A percentile compares a stretch with the other conserved stretches of the same genome.
Evolutionary conservation across 2,329 filamentous ascomycete genomes (phyloP).

Genomic region (Nigrospora osmanthi): DNA sequence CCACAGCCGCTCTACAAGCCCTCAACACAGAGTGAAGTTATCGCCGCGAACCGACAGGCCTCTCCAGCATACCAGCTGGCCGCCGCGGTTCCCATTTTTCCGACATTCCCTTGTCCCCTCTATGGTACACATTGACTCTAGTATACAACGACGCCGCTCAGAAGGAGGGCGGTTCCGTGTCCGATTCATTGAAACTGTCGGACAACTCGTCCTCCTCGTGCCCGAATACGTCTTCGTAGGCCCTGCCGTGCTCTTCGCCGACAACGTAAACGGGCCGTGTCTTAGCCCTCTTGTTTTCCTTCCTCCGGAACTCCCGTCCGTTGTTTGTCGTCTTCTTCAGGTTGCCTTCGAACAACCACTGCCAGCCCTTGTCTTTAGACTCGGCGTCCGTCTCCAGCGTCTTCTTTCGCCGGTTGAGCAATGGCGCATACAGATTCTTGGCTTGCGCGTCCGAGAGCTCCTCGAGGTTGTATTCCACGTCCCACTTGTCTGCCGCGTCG

Average conservation of each 20-base stretch:
- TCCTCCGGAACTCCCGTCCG: slow-evolving; percentile 51
- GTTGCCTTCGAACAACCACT: slow-evolving; percentile 35
- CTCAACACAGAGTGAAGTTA: too few species aligned
- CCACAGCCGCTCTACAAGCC: too few species aligned
- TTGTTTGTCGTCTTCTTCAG: slow-evolving; percentile 33
- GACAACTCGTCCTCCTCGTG: background rate
- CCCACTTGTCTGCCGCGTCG: slow-evolving; percentile 46
- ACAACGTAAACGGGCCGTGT: slow-evolving; percentile 37
- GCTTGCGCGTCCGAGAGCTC: slow-evolving; percentile 46
- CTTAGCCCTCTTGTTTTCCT: slow-evolving; percentile 44
- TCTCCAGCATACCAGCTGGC: too few species aligned
- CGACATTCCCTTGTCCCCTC: too few species aligned
- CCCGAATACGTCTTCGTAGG: slow-evolving; percentile 26
- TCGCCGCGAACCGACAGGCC: too few species aligned
- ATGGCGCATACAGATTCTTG: slow-evolving; percentile 43
- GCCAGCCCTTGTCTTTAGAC: slow-evolving; percentile 33
- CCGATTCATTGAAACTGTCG: background rate
- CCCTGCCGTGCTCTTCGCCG: slow-evolving; percentile 27
- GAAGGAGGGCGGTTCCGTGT: background rate
- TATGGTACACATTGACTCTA: too few species aligned
- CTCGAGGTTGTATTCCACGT: slow-evolving; percentile 68
- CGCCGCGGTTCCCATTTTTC: too few species aligned
- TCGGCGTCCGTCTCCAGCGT: slow-evolving; percentile 32
- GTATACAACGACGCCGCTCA: too few species aligned
- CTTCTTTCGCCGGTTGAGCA: slow-evolving; percentile 47